Conservation (phyloP, 2,329 filamentous ascomycete genomes). For the Xylaria sp. region DNA sequence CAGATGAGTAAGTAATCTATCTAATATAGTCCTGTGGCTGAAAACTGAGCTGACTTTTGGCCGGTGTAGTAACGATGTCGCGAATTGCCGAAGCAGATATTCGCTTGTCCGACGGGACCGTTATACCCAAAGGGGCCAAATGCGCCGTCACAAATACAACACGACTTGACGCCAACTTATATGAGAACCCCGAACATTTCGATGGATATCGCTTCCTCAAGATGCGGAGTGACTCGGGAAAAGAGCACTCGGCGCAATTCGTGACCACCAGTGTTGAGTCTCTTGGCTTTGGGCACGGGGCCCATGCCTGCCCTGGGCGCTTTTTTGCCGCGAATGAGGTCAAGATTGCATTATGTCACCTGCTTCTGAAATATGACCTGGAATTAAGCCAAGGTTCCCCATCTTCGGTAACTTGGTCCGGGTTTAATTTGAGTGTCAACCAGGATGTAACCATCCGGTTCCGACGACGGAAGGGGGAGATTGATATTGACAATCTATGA, state of each 20-base stretch:
- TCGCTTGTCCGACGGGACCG: conserved; percentile 26
- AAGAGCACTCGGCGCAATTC: conserved; percentile 23
- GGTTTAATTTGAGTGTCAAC: conserved; percentile 17
- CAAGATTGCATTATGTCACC: conserved; percentile 26
- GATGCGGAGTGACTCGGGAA: conserved; percentile 14
- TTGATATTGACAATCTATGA: conserved; percentile 26
- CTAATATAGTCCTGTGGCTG: not conserved
- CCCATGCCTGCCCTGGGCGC: conserved; percentile 30
- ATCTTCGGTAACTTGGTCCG: conserved; percentile 2
- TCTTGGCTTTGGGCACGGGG: conserved; percentile 26
- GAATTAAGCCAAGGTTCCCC: not conserved
- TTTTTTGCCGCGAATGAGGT: conserved; percentile 33
- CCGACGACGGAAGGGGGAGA: conserved; percentile 28
- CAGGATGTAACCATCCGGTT: conserved; percentile 14
- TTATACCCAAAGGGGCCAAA: conserved; percentile 18
- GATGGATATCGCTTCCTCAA: conserved; percentile 31
- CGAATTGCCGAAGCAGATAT: conserved; percentile 17
- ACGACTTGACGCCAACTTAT: conserved; percentile 12
- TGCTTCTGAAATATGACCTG: conserved; percentile 29
- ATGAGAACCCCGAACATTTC: conserved; percentile 22
- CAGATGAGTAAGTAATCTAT: conserved; percentile 10
- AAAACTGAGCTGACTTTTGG: not conserved
- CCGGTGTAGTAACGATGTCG: conserved; percentile 15
- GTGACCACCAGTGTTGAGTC: conserved; percentile 12
- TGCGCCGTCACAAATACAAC: conserved; percentile 20